Conservation (phyloP, 2,329 filamentous ascomycete species). For the Hypomyces rosellus region DNA sequence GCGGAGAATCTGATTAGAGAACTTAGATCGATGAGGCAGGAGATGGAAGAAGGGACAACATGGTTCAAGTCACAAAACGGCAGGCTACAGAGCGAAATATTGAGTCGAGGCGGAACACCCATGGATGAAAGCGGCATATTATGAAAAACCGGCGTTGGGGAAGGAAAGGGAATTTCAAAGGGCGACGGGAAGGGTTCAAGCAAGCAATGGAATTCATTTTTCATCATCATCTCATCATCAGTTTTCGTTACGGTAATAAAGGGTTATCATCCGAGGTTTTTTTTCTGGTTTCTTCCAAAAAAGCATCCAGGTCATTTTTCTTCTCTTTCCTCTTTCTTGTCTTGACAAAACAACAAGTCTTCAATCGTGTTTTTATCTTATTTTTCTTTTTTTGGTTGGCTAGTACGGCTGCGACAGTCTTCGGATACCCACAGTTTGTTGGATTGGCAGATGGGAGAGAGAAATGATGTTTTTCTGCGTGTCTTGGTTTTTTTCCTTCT, state of each 20-base stretch:
- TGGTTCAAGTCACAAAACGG: conserved; percentile 43
- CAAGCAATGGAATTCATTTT: background rate
- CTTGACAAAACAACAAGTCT: conserved; percentile 2
- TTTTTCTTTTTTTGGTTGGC: conserved; percentile 14
- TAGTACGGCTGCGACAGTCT: conserved; percentile 7
- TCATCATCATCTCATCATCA: background rate
- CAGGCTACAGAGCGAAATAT: conserved; percentile 31
- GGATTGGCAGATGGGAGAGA: background rate
- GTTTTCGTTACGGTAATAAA: conserved; percentile 9
- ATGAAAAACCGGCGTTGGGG: conserved; percentile 1
- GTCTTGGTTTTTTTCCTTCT: conserved; percentile 4
- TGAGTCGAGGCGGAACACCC: conserved; percentile 28
- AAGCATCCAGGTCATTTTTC: background rate
- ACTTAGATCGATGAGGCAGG: conserved; percentile 35
- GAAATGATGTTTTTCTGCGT: background rate
- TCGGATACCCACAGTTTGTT: background rate
- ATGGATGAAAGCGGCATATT: conserved; percentile 28
- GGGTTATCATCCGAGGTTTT: background rate
- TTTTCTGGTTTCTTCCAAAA: background rate
- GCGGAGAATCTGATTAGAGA: conserved; percentile 34
- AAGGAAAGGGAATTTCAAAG: background rate
- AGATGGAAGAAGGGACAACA: conserved; percentile 40
- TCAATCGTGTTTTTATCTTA: background rate
- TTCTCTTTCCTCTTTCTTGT: background rate
- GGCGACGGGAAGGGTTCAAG: background rate